These are phyloP conservation scores for Tylopilus sp. DNA, from an alignment of 1,284 basidiomycete genomes.

Conservation along the genomic window DNA sequence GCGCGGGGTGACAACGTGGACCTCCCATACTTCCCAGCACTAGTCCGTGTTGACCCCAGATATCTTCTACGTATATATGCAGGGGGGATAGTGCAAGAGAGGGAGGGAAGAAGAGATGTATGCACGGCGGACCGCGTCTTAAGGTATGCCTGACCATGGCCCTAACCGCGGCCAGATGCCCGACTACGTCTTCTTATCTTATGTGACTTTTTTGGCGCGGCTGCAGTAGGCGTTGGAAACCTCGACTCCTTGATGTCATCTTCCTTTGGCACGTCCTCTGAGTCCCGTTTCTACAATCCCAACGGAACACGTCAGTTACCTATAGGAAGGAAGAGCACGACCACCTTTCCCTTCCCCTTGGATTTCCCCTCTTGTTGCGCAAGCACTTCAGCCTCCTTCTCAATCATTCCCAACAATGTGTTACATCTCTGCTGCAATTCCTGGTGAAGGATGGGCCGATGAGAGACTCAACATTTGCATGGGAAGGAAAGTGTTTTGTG, in stretches of 20 bases:
- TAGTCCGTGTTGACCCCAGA: too few species aligned
- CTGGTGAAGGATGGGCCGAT: constrained; percentile 65
- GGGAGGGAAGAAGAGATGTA: background rate
- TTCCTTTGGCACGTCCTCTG: constrained; percentile 60
- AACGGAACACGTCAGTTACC: background rate
- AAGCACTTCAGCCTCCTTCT: constrained; percentile 77
- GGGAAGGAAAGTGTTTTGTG: constrained; percentile 71
- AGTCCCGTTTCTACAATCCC: constrained; percentile 53
- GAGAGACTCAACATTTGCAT: constrained; percentile 77
- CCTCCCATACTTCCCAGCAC: too few species aligned
- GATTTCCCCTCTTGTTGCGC: constrained; percentile 63
- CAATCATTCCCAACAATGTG: constrained; percentile 85
- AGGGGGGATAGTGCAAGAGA: background rate
- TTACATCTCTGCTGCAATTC: constrained; percentile 81
- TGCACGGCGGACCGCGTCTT: background rate
- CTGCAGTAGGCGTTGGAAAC: constrained; percentile 48
- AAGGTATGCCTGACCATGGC: background rate
- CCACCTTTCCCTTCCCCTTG: constrained; percentile 61
- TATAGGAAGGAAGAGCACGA: constrained; percentile 15
- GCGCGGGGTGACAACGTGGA: too few species aligned
- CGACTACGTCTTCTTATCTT: constrained; percentile 48
- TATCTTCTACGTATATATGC: background rate
- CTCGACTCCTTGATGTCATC: constrained; percentile 52
- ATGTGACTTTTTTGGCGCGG: constrained; percentile 44
- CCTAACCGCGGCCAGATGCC: too few species aligned